Conservation (phyloP, 768 basidiomycete species). For the Agrocybe pediades region DNA sequence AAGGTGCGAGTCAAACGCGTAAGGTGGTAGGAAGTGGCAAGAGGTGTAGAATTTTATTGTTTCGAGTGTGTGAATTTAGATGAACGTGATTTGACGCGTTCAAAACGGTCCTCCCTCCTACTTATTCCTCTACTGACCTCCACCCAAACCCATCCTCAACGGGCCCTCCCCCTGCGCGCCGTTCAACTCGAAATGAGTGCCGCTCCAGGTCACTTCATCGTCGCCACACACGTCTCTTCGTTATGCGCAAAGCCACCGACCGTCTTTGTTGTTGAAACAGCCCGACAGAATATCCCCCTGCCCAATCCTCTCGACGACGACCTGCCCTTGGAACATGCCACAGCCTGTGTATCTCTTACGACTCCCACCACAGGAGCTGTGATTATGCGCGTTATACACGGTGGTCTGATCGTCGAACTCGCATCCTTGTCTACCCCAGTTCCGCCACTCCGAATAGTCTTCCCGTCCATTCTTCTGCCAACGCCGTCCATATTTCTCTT, state of each 20-base stretch:
- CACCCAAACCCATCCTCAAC: constrained; percentile 2
- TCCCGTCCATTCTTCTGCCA: constrained; percentile 68
- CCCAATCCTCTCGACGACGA: constrained; percentile 42
- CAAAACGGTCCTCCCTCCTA: constrained; percentile 4
- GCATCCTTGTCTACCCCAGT: constrained; percentile 68
- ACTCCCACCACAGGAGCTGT: constrained; percentile 63
- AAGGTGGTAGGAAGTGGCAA: no score
- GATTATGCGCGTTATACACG: constrained; percentile 74
- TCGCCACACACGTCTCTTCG: constrained; percentile 66
- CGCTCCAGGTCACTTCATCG: constrained; percentile 38
- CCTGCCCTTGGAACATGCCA: constrained; percentile 73
- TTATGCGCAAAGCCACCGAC: constrained; percentile 56
- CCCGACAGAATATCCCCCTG: constrained; percentile 54
- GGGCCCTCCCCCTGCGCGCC: background rate
- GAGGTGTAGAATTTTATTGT: no score
- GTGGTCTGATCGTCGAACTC: constrained; percentile 74
- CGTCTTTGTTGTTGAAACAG: constrained; percentile 58
- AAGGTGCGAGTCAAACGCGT: background rate
- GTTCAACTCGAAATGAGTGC: constrained; percentile 27
- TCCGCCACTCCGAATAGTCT: constrained; percentile 74
- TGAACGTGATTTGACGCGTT: constrained; percentile 28
- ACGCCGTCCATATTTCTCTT: constrained; percentile 66
- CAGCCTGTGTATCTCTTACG: constrained; percentile 58
- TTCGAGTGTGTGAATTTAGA: constrained; percentile 20
- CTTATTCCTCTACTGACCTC: constrained; percentile 3